Percentiles rank a stretch among this genome's conserved stretches.
phyloP scores from a whole-genome alignment of 129 eudicot species.

The Pseudognaphalium luteoalbum region DNA sequence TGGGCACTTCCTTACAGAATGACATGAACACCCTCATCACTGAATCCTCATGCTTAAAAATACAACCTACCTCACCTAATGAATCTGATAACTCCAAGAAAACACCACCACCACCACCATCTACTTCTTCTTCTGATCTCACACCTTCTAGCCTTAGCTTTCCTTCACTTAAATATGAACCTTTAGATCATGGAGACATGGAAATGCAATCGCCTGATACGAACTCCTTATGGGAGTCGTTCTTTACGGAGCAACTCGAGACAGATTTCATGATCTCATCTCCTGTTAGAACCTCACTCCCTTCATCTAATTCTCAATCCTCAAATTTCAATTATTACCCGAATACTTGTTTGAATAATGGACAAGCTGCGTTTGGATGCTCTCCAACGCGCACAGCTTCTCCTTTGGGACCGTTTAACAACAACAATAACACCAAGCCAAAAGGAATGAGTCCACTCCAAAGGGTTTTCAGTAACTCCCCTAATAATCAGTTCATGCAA shows the following conservation, averaged over 20 bases:
- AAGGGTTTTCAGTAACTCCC: constrained; percentile 61
- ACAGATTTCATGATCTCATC: constrained; percentile 75
- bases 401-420: constrained; percentile 37
- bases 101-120: constrained; percentile 20
- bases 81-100: constrained; percentile 31
- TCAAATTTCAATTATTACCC: constrained; percentile 29
- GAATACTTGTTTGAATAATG: neutral
- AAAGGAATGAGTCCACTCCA: constrained; percentile 77
- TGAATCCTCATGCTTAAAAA: constrained; percentile 44
- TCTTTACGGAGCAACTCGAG: constrained; percentile 57
- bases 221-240: constrained; percentile 60
- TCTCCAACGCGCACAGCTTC: constrained; percentile 43
- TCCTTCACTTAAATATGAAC: constrained; percentile 47
- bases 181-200: constrained; percentile 38
- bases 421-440: constrained; percentile 26
- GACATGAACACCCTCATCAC: constrained; percentile 40
- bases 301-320: constrained; percentile 31
- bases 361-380: constrained; percentile 29
- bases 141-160: constrained; percentile 44
- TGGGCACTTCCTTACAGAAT: constrained; percentile 46
- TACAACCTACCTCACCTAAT: constrained; percentile 28
- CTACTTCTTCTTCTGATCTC: constrained; percentile 31
- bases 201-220: constrained; percentile 62
- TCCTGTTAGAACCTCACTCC: constrained; percentile 43
- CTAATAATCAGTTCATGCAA: constrained; percentile 67